phyloP scores from a whole-genome alignment of 805 yeast genomes.

The Candida coquimbonensis region DNA sequence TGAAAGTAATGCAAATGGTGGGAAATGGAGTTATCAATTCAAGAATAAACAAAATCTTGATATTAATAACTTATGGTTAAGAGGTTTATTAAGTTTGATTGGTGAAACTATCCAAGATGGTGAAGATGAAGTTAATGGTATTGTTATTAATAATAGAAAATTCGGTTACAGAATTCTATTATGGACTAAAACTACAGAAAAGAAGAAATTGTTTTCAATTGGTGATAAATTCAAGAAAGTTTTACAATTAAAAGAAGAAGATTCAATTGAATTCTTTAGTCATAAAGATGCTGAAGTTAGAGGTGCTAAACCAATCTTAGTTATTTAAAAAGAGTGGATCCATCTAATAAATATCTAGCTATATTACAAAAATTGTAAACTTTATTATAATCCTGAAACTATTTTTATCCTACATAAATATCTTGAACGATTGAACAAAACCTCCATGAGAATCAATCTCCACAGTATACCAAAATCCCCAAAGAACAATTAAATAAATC shows the following conservation, averaged over 20 bases:
- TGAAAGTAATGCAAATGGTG: slow-evolving; percentile 77
- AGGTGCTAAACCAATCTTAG: slow-evolving; percentile 23
- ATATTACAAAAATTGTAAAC: too few species aligned
- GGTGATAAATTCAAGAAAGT: slow-evolving; percentile 87
- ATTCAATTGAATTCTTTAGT: slow-evolving; percentile 71
- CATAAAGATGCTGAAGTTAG: slow-evolving; percentile 33
- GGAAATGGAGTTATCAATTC: slow-evolving; percentile 85
- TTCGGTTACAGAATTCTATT: slow-evolving; percentile 77
- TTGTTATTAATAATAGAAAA: slow-evolving; percentile 83
- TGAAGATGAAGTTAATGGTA: slow-evolving; percentile 85
- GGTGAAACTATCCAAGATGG: slow-evolving; percentile 89
- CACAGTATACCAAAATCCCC: slow-evolving; percentile 69
- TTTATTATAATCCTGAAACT: too few species aligned
- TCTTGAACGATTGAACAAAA: background rate
- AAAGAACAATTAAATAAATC: slow-evolving; percentile 63
- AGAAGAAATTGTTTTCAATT: slow-evolving; percentile 57
- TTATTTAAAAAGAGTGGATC: slow-evolving; percentile 10
- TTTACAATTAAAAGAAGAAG: slow-evolving; percentile 65
- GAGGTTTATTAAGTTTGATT: slow-evolving; percentile 80
- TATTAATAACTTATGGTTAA: slow-evolving; percentile 87
- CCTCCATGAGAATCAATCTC: slow-evolving; percentile 17
- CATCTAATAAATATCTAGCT: too few species aligned
- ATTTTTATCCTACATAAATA: background rate
- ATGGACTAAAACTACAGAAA: slow-evolving; percentile 83
- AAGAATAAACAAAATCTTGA: slow-evolving; percentile 49